Base-by-base conservation (phyloP, 1,284 basidiomycete genomes). In the Ceratobasidium sp. region DNA sequence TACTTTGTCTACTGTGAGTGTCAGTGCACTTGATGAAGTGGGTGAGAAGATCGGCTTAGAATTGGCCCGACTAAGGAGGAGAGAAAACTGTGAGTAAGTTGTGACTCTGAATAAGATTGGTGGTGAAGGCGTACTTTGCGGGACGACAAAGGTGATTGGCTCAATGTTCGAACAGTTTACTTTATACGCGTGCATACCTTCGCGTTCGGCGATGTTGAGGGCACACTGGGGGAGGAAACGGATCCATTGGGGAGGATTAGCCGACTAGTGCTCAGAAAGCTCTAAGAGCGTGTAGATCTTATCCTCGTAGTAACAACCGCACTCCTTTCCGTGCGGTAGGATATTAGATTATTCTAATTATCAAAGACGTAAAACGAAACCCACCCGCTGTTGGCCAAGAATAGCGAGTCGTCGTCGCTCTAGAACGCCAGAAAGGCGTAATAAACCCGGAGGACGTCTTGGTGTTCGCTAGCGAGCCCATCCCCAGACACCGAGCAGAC, bases 381-480 rank as follows among this genome's bases (percentile, higher is more conserved):
- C 75, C 77, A 91, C 90, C 92, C 93, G 81, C 94, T 93, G 65
- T 93, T 92, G 81, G 91, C 96, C 76, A 99, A 88, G 89, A 98
- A 98, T 75, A 98, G 86, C 74, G 99, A 91, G 77, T 94, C 92
- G 84, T 97, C 97, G 79, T 98, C 96, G 60, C 90, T 91, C 91
- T n/a, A n/a, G n/a, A n/a, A n/a, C n/a, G n/a, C n/a, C 95, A 99
- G 90, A 97, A 98, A 0, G 97, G 97, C 95, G 99, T 98, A 67
- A 98, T 84, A 50, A 98, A 94, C 62, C 97, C 97, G 27, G 95
- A 90, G 73, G 92, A 93, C 82, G 89, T 94, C 85, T 95, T 95
- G 78, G 96, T 79, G 81, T 89, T 93, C 59, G 81, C 85, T 75
- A 97, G 82, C 24, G 89, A 86, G 2, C 89, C 88, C 0, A 92